These are phyloP conservation scores for Stenogyne calaminthoides DNA, from an alignment of 305 asterid genomes.

Conservation along the genomic window DNA sequence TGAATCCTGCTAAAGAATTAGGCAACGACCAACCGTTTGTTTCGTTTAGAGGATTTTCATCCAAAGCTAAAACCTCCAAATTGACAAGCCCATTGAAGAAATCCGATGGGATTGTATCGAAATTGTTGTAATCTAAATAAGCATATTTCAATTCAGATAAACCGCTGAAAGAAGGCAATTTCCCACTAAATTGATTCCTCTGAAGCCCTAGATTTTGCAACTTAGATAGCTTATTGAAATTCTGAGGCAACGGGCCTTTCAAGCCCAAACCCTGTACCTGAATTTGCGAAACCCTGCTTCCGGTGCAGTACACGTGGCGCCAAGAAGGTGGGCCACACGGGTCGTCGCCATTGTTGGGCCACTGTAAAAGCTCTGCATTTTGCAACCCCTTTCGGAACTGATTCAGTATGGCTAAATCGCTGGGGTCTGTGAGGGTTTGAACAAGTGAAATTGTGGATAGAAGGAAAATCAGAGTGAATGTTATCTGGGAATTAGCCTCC, in stretches of 20 bases:
- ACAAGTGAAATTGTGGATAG: conserved; percentile 43
- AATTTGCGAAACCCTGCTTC: conserved; percentile 70
- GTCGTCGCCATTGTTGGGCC: conserved; percentile 73
- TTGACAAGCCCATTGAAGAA: conserved; percentile 72
- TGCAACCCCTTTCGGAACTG: conserved; percentile 63
- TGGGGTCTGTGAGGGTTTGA: conserved; percentile 58
- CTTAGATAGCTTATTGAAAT: conserved; percentile 60
- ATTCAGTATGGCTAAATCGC: conserved; percentile 63
- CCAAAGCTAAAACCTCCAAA: conserved; percentile 84
- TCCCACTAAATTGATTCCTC: conserved; percentile 65
- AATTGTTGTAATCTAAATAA: conserved; percentile 74
- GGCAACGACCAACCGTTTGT: conserved; percentile 75
- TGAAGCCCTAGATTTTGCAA: conserved; percentile 73
- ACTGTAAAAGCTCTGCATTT: conserved; percentile 72
- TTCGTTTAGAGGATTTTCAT: conserved; percentile 64
- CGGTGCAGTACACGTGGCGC: conserved; percentile 67
- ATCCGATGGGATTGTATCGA: conserved; percentile 77
- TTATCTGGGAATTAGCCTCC: conserved; percentile 42
- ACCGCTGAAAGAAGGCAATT: conserved; percentile 77
- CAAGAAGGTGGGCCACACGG: conserved; percentile 89
- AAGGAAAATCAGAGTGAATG: conserved; percentile 30
- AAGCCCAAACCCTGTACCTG: conserved; percentile 75
- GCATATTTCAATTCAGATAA: conserved; percentile 65
- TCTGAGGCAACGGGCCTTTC: conserved; percentile 73
- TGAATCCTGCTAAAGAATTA: conserved; percentile 54